Evolutionary conservation across 2,329 filamentous ascomycete species (phyloP), one percentile per base, ranked within the genome.

Genomic region (Sarocladiaceae sp.): DNA sequence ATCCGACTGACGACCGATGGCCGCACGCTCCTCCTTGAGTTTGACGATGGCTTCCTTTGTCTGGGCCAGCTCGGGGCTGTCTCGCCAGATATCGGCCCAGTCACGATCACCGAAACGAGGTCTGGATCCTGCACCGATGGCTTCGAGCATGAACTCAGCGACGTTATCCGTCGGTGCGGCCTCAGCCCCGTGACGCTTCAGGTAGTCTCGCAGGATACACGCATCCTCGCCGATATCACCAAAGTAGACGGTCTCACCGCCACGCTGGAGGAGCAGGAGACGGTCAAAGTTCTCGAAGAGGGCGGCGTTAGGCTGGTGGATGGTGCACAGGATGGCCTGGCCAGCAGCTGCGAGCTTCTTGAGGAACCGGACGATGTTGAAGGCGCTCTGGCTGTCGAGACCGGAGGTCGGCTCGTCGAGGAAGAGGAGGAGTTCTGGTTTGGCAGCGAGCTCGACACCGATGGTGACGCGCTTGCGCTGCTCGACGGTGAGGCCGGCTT

Each of bases 211-310:
- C n/a, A 95, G 67, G 16, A 81, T 69, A 24, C 72, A 66, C 0
- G 86, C 87, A 47, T 93, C 86, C 43, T 80, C 73, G 40, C 88
- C 88, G 33, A 95, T 84, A 47, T 90, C 82, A 16, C 88, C 88
- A 56, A 93, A 91, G 67, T 95, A 95, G 41, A 94, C 86, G 37
- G 85, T 86, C 45, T 82, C 76, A 3, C 88, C 88, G 48, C 88
- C 88, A 32, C 78, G 75, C 62, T 91, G 80, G 2, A 95, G 73
- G 3, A 95, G 73, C 4, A 95, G 68, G 2, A 95, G 73, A 11
- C 88, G 78, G 58, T 95, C 88, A 52, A 95, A 95, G 62, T 89
- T 84, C 61, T 93, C 86, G 53, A 95, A 95, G 0, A 95, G 72
- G 0, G 86, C 82, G 13, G 86, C 85, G 52, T 89, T 91, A 2